Base-by-base conservation (phyloP, 163 green algal species). In the Scenedesmus sp. region DNA sequence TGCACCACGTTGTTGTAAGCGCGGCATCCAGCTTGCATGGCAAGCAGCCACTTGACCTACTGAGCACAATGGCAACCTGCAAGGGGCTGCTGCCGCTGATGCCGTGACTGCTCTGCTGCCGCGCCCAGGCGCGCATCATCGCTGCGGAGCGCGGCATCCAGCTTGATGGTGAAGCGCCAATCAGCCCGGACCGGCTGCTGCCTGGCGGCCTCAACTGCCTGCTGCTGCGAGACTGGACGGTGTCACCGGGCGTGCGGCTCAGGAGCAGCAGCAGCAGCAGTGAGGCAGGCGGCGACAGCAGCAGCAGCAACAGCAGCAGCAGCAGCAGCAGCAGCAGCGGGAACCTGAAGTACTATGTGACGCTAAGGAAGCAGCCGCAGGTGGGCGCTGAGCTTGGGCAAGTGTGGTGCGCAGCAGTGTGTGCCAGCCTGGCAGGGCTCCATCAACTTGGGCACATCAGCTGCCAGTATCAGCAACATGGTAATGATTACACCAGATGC, bases 361-460 rank as follows among this genome's bases (percentile, higher is more conserved):
- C 40, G 5, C 40, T 91, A 9, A 86, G 79, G 40, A 91, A 91
- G 87, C 87, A 91, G 79, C 87, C 87, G 35, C 87, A 91, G 87
- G 85, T 83, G 35, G 26, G 81, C 33, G 20, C 24, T 49, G 24
- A 22, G 42, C 42, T 35, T n/a, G 37, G 37, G 35, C 5, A 0
- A 9, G 73, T n/a, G 73, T 10, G 37, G 0, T 49, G 35, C 12
- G 33, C 24, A 43, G 70, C n/a, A 42, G 26, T 24, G 70, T 80
- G 70, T 44, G 33, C 43, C 53, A 65, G 15, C 18, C 3, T 68
- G 56, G 16, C 56, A 26, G 15, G 15, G 56, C 56, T 30, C 56
- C 24, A 56, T n/a, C n/a, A n/a, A n/a, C n/a, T n/a, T n/a, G n/a
- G n/a, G n/a, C n/a, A n/a, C n/a, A n/a, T n/a, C n/a, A n/a, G n/a